Conservation (phyloP, 139 green algal species). For the Chlamydomonas eustigma region DNA sequence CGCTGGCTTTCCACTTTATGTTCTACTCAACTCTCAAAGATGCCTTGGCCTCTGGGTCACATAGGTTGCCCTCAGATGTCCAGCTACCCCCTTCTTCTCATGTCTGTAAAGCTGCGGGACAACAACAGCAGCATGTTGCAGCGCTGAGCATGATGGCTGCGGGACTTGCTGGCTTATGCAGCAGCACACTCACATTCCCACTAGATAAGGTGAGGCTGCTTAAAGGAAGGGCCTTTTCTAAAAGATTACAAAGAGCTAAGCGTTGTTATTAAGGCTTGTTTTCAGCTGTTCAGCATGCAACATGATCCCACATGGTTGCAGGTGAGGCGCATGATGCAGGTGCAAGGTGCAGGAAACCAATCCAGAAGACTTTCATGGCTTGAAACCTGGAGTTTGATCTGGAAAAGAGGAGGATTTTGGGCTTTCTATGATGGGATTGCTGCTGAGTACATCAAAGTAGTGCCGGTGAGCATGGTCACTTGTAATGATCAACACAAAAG, state of each 20-base stretch:
- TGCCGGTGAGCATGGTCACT: slow-evolving; percentile 15
- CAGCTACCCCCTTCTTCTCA: no score
- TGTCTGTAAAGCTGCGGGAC: no score
- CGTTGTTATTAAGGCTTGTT: no score
- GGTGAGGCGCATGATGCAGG: slow-evolving; percentile 11
- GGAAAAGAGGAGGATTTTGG: background rate
- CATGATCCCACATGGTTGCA: no score
- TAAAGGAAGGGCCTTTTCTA: no score
- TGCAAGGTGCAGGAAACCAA: background rate
- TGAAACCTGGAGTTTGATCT: background rate
- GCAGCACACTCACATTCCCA: slow-evolving; percentile 6
- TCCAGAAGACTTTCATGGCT: background rate
- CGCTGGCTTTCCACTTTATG: slow-evolving; percentile 15
- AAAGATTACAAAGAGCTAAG: no score
- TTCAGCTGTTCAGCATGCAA: no score
- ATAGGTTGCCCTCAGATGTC: no score
- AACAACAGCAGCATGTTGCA: background rate
- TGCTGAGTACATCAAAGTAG: slow-evolving; percentile 14
- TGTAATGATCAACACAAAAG: background rate
- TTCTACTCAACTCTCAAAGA: slow-evolving; percentile 13
- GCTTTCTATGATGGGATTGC: slow-evolving; percentile 11
- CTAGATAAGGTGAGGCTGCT: slow-evolving; percentile 2
- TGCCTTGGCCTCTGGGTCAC: background rate
- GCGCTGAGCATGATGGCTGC: background rate
- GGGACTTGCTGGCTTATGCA: background rate